These are phyloP conservation scores for Shiraia bambusicola DNA, from an alignment of 2,329 filamentous ascomycete genomes.

Conservation along the genomic window DNA sequence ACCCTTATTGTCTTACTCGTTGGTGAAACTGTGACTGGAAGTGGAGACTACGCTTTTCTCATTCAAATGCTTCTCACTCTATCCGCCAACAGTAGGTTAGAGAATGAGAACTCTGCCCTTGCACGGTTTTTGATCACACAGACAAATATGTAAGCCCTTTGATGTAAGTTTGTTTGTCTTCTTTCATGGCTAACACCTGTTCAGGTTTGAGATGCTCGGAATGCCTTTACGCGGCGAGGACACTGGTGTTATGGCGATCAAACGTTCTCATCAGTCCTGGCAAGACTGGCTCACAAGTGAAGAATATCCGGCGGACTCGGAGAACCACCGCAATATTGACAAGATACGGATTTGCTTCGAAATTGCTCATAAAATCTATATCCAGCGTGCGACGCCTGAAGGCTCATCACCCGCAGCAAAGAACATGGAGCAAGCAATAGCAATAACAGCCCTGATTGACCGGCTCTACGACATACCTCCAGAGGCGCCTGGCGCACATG, in stretches of 20 bases:
- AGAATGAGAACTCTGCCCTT: not conserved
- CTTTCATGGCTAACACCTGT: not conserved
- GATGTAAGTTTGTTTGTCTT: not conserved
- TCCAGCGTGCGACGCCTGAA: conserved; percentile 9
- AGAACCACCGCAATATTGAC: conserved; percentile 11
- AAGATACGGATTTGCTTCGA: conserved; percentile 17
- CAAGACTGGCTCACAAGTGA: conserved; percentile 14
- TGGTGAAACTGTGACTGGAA: conserved; percentile 47
- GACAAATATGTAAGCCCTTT: conserved; percentile 6
- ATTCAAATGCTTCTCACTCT: conserved; percentile 43
- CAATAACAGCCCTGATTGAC: conserved; percentile 11
- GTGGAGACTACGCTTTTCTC: conserved; percentile 42
- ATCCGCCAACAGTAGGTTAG: conserved; percentile 3
- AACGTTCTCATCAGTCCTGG: conserved; percentile 9
- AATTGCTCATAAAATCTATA: conserved; percentile 17
- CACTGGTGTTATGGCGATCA: conserved; percentile 9
- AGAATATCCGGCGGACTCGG: conserved; percentile 7
- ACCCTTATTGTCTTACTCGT: conserved; percentile 45
- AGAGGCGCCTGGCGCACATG: conserved; percentile 14
- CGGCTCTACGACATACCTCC: conserved; percentile 12
- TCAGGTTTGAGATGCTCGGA: conserved; percentile 19
- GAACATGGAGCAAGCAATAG: conserved; percentile 3
- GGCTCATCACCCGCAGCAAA: not conserved
- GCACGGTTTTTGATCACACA: conserved; percentile 6
- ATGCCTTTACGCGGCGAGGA: conserved; percentile 19